Conservation (phyloP, 2,329 filamentous ascomycete genomes). For the Ophiostoma triangulosporum region DNA sequence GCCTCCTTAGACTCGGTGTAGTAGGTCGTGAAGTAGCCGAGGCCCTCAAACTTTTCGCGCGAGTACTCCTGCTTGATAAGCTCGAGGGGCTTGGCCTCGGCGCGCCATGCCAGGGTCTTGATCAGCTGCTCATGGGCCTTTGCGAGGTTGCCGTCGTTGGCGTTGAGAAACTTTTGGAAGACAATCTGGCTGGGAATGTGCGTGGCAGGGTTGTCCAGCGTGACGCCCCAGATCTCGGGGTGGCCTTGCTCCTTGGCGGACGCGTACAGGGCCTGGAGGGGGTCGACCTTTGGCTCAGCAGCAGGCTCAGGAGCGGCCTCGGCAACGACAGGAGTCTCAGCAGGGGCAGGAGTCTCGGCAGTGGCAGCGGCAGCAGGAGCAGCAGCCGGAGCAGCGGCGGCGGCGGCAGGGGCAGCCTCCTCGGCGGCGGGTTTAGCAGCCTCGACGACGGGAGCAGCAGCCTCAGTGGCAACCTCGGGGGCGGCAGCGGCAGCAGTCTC, state of each 20-base stretch:
- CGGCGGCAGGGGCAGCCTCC: not conserved
- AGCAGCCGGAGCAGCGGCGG: not conserved
- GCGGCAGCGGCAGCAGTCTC: not conserved
- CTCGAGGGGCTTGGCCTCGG: conserved; percentile 56
- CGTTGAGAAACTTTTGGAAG: conserved; percentile 85
- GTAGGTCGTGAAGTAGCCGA: conserved; percentile 74
- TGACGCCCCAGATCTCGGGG: conserved; percentile 74
- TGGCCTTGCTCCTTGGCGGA: conserved; percentile 6
- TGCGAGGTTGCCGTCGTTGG: conserved; percentile 63
- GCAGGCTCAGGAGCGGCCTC: conserved; percentile 1
- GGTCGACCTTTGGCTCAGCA: conserved; percentile 3
- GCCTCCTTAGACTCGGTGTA: conserved; percentile 31
- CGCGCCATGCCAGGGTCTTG: conserved; percentile 72
- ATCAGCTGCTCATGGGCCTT: conserved; percentile 67
- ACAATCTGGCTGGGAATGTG: conserved; percentile 70
- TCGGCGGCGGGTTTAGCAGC: not conserved
- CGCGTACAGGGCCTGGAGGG: conserved; percentile 17
- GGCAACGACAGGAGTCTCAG: not conserved
- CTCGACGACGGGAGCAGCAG: conserved; percentile 1
- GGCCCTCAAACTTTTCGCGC: conserved; percentile 55
- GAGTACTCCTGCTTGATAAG: conserved; percentile 52
- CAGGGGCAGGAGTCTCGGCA: not conserved
- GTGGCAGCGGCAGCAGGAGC: not conserved
- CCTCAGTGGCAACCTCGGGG: not conserved
- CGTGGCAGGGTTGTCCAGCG: conserved; percentile 37